Percentiles rank a stretch among this genome's conserved stretches.
These are phyloP conservation scores for Plantago coronopus DNA, from an alignment of 305 asterid species.

Conservation along the genomic window DNA sequence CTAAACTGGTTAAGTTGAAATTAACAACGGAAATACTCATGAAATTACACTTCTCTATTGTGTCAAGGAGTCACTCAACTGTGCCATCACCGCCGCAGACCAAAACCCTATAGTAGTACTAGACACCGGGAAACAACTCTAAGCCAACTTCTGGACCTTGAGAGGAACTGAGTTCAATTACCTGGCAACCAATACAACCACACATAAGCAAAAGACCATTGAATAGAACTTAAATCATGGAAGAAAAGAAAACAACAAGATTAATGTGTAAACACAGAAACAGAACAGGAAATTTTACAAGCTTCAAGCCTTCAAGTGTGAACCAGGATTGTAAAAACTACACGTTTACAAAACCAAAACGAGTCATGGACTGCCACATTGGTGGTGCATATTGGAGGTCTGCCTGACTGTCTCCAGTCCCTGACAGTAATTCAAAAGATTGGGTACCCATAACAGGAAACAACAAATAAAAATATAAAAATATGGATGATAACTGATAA, in stretches of 20 bases:
- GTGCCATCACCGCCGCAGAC: conserved; percentile 94
- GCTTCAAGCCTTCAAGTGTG: conserved; percentile 2
- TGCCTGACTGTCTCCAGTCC: conserved; percentile 79
- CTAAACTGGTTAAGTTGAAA: too few relatives aligned
- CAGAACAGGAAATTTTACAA: neutral
- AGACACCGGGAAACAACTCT: conserved; percentile 58
- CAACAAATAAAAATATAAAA: conserved; percentile 3
- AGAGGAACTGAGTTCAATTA: conserved; percentile 62
- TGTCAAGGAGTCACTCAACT: conserved; percentile 86
- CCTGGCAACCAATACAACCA: conserved; percentile 34
- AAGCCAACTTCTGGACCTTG: conserved; percentile 82
- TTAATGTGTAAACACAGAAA: neutral
- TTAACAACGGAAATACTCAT: too few relatives aligned
- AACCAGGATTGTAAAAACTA: neutral
- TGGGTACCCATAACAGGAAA: conserved; percentile 5
- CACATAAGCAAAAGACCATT: conserved; percentile 18
- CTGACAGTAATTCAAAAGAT: conserved; percentile 33
- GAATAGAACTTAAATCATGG: too few relatives aligned
- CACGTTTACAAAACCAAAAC: neutral
- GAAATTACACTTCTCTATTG: conserved; percentile 63
- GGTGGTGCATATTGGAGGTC: conserved; percentile 41
- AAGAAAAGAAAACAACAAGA: too few relatives aligned
- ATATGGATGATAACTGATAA: too few relatives aligned
- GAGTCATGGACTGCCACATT: conserved; percentile 39
- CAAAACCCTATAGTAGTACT: conserved; percentile 67